These are phyloP conservation scores for Rusavskia elegans DNA, from an alignment of 495 filamentous ascomycete genomes.

Conservation along the genomic window DNA sequence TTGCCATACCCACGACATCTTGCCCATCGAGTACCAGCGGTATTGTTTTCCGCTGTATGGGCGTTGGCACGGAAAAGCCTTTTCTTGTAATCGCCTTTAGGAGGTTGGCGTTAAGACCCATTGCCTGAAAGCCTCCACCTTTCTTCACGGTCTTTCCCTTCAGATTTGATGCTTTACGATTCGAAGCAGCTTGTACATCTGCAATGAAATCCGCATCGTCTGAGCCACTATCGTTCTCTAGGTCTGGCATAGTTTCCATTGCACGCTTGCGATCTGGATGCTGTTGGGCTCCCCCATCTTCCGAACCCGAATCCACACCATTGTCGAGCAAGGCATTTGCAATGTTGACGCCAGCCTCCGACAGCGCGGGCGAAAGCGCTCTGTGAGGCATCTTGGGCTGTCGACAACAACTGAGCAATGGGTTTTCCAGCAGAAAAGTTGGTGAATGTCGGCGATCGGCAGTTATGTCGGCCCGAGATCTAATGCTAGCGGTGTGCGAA, in stretches of 20 bases:
- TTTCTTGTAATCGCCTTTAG: constrained; percentile 82
- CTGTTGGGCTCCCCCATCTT: constrained; percentile 18
- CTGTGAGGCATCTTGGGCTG: constrained; percentile 34
- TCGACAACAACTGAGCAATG: neutral
- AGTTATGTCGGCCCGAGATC: neutral
- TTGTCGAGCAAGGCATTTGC: constrained; percentile 57
- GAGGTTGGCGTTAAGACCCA: constrained; percentile 75
- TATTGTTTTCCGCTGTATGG: constrained; percentile 93
- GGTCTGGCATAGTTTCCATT: constrained; percentile 24
- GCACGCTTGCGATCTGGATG: constrained; percentile 15
- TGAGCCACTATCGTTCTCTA: constrained; percentile 41
- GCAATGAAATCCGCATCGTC: constrained; percentile 84
- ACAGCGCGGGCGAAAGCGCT: constrained; percentile 63
- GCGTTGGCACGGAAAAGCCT: constrained; percentile 88
- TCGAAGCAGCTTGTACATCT: constrained; percentile 62
- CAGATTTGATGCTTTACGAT: constrained; percentile 64
- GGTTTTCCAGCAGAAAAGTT: too few relatives aligned
- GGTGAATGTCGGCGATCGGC: neutral
- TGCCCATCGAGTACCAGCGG: constrained; percentile 74
- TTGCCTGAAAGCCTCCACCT: constrained; percentile 88
- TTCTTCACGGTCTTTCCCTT: constrained; percentile 84
- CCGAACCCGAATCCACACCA: constrained; percentile 34
- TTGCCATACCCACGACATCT: constrained; percentile 94
- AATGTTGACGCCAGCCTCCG: constrained; percentile 89
- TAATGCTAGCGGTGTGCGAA: too few relatives aligned